A percentile compares a stretch with the other conserved stretches of the same genome.
Evolutionary conservation across 768 basidiomycete species (phyloP).

Genomic region (Tricholoma sp.): DNA sequence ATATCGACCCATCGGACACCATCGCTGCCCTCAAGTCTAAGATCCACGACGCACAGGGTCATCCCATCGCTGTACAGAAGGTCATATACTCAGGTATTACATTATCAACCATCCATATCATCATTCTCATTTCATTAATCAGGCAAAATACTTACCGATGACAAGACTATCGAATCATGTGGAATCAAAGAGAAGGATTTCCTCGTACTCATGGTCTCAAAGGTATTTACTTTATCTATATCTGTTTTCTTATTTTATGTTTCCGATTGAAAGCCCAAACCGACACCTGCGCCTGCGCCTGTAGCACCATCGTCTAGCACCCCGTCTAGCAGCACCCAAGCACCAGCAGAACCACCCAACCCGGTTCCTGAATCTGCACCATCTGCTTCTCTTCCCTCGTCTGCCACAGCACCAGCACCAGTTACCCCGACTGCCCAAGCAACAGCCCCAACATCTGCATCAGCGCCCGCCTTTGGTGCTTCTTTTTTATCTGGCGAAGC

Average conservation of each 20-base stretch:
- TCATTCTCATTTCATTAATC: background rate
- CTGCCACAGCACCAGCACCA: conserved; percentile 29
- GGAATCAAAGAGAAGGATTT: conserved; percentile 99
- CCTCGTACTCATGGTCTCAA: conserved; percentile 97
- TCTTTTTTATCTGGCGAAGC: conserved; percentile 74
- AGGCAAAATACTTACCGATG: conserved; percentile 92
- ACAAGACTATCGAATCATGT: conserved; percentile 82
- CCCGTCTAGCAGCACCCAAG: conserved; percentile 18
- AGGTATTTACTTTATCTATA: conserved; percentile 45
- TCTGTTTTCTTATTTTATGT: conserved; percentile 14
- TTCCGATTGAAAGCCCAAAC: conserved; percentile 19
- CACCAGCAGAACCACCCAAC: conserved; percentile 20
- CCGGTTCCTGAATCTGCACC: conserved; percentile 12
- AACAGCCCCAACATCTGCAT: conserved; percentile 19
- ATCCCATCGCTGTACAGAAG: conserved; percentile 76
- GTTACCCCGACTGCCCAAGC: conserved; percentile 17
- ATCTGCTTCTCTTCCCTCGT: conserved; percentile 23
- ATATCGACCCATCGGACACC: conserved; percentile 71
- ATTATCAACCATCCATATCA: background rate
- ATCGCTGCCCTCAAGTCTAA: conserved; percentile 78
- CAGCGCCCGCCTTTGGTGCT: conserved; percentile 38
- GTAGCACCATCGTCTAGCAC: conserved; percentile 29
- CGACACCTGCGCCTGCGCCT: conserved; percentile 25
- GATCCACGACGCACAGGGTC: conserved; percentile 73
- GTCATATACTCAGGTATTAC: conserved; percentile 86